Percentiles rank a stretch among this genome's conserved stretches.
Conservation (phyloP, 2,329 filamentous ascomycete species). For the Botrytis elliptica region DNA sequence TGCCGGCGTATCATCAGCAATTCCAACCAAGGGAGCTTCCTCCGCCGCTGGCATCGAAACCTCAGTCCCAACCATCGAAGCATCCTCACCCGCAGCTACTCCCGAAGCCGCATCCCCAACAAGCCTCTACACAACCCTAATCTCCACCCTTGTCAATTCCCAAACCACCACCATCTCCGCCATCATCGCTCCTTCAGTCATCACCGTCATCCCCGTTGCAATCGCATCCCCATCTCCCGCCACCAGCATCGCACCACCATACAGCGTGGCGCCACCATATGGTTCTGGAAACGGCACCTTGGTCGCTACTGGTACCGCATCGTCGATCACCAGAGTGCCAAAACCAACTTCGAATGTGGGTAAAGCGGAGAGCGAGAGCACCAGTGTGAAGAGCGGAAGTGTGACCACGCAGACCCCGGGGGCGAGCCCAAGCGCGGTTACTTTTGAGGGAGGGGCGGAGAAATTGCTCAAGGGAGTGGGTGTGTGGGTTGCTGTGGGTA, state of each 20-base stretch:
- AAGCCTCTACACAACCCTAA: background rate
- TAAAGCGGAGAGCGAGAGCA: background rate
- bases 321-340: background rate
- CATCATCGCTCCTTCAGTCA: background rate
- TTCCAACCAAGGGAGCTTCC: background rate
- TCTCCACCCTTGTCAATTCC: background rate
- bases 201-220: constrained; percentile 3
- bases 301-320: background rate
- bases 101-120: background rate
- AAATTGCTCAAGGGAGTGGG: background rate
- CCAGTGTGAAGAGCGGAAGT: background rate
- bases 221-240: background rate
- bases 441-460: background rate
- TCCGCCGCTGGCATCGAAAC: background rate
- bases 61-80: background rate
- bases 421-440: background rate
- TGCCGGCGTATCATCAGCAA: background rate
- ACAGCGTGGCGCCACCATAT: background rate
- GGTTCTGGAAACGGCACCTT: background rate
- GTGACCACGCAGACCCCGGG: background rate
- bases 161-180: constrained; percentile 1
- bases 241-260: background rate
- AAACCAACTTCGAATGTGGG: background rate
- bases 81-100: background rate
- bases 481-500: background rate